These are phyloP conservation scores for Trametes polyzona DNA, from an alignment of 1,284 basidiomycete genomes.

Conservation along the genomic window DNA sequence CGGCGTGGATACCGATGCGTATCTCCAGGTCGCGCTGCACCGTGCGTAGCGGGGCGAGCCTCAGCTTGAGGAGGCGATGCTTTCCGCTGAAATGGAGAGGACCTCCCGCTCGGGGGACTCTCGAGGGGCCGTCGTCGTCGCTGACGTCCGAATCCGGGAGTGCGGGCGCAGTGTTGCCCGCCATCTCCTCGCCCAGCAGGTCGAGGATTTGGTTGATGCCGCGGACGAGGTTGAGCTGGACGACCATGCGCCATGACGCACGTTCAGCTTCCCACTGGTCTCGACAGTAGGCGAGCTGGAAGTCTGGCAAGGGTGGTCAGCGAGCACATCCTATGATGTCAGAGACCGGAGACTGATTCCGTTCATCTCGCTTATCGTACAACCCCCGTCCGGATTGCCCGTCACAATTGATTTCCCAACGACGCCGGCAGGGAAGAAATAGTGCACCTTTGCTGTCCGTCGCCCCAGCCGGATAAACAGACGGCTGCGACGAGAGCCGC, in stretches of 20 bases:
- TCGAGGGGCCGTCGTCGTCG: constrained; percentile 14
- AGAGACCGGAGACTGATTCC: not conserved
- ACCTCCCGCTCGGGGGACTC: constrained; percentile 1
- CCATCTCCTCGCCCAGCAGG: constrained; percentile 58
- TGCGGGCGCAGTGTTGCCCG: constrained; percentile 26
- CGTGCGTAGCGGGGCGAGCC: constrained; percentile 58
- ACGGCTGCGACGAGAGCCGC: no score
- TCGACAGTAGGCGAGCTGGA: constrained; percentile 69
- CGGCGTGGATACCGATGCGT: constrained; percentile 58
- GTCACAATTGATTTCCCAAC: not conserved
- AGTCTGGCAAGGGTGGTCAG: constrained; percentile 48
- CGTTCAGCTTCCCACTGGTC: constrained; percentile 71
- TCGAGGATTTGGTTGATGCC: constrained; percentile 66
- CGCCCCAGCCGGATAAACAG: no score
- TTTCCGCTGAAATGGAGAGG: constrained; percentile 58
- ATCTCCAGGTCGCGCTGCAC: constrained; percentile 64
- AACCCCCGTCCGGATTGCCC: not conserved
- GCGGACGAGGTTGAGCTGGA: constrained; percentile 76
- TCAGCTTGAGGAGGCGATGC: constrained; percentile 60
- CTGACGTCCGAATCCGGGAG: constrained; percentile 21
- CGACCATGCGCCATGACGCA: constrained; percentile 71
- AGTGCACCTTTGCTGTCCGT: no score
- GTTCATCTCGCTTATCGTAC: not conserved
- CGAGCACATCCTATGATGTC: not conserved
- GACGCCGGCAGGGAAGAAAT: no score